phyloP scores from a whole-genome alignment of 441 rosid species.

The Pelargonium australe region DNA sequence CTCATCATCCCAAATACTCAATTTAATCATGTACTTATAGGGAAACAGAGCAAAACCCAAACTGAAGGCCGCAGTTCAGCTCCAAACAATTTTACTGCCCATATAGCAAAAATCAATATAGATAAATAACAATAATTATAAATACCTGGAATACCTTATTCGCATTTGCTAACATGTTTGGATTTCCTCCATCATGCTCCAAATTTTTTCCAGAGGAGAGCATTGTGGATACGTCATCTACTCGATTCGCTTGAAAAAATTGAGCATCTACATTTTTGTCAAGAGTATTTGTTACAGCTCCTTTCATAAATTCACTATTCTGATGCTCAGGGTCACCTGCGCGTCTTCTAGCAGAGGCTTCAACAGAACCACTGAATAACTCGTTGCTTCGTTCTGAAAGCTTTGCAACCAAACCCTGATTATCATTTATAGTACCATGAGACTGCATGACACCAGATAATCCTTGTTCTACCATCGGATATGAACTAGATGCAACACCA shows the following conservation, averaged over 20 bases:
- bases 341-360: background rate
- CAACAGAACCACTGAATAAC: conserved; percentile 11
- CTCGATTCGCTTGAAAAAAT: conserved; percentile 26
- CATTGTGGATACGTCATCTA: conserved; percentile 36
- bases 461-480: conserved; percentile 35
- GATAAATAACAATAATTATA: background rate
- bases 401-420: conserved; percentile 17
- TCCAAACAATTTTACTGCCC: background rate
- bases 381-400: conserved; percentile 16
- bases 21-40: background rate
- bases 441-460: conserved; percentile 31
- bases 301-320: conserved; percentile 20
- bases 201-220: conserved; percentile 36
- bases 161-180: conserved; percentile 36
- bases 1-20: conserved; percentile 3
- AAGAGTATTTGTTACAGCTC: conserved; percentile 17
- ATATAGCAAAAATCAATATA: background rate
- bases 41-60: background rate
- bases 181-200: conserved; percentile 49
- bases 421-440: conserved; percentile 22
- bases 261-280: conserved; percentile 31
- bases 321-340: conserved; percentile 21
- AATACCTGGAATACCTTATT: conserved; percentile 49
- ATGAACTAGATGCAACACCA: conserved; percentile 38
- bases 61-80: background rate